A percentile compares a stretch with the other conserved stretches of the same genome.
These are phyloP conservation scores for Cryptococcus sp. DNA, from an alignment of 1,284 basidiomycete species.

Conservation along the genomic window DNA sequence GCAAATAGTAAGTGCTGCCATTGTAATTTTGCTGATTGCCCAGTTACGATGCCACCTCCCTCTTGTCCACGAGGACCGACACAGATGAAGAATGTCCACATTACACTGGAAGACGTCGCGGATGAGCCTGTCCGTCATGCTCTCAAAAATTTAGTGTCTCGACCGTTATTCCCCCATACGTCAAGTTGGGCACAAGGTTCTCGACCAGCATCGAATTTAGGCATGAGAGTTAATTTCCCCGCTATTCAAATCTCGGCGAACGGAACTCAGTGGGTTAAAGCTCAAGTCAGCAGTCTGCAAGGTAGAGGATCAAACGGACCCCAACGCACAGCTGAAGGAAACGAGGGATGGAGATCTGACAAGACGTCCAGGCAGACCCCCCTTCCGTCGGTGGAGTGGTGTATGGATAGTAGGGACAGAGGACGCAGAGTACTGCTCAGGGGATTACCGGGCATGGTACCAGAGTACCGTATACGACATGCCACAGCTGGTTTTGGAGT, in stretches of 20 bases:
- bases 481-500: conserved; percentile 13
- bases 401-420: conserved; percentile 1
- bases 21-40: conserved; percentile 1
- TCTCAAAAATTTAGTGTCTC: neutral
- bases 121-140: neutral
- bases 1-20: conserved; percentile 17
- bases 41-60: conserved; percentile 6
- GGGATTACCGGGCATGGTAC: conserved; percentile 12
- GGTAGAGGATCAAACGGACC: no score
- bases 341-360: conserved; percentile 1
- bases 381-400: conserved; percentile 11
- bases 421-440: conserved; percentile 19
- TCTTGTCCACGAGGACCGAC: neutral
- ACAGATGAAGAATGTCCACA: neutral
- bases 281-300: no score
- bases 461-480: conserved; percentile 4
- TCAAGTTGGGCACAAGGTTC: neutral
- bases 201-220: neutral
- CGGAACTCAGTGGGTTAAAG: no score
- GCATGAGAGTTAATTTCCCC: neutral
- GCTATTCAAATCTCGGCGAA: neutral
- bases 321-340: no score
- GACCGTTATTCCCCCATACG: neutral
- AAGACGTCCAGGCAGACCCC: conserved; percentile 1
- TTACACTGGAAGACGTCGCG: neutral